phyloP scores from a whole-genome alignment of 352 stramenopile species.

The Globisporangium perplexum region DNA sequence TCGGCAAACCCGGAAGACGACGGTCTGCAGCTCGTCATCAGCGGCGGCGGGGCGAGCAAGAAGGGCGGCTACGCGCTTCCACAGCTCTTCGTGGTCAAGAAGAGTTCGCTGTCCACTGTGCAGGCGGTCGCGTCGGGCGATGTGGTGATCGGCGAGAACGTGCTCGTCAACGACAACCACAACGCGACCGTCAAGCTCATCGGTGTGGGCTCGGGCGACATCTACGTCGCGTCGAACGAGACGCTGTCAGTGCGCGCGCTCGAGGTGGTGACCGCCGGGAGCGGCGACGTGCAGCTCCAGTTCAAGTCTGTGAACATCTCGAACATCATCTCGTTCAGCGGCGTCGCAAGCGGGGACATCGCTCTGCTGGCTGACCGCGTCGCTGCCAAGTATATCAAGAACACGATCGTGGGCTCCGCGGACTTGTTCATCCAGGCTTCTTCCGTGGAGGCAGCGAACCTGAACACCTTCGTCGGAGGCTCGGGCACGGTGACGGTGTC shows the following conservation, averaged over 20 bases:
- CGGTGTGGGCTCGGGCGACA: conserved; percentile 5
- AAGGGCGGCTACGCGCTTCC: conserved; percentile 1
- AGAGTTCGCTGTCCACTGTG: not conserved
- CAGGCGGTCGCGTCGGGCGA: conserved; percentile 2
- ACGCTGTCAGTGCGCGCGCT: not conserved
- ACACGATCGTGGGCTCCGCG: too few species aligned
- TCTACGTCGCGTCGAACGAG: conserved; percentile 5
- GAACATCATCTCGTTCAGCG: not conserved
- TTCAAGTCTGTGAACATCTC: not conserved
- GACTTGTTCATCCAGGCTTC: too few species aligned
- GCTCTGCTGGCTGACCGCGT: not conserved
- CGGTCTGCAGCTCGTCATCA: not conserved
- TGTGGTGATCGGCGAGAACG: conserved; percentile 4
- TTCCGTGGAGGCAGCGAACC: too few species aligned
- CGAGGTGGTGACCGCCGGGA: not conserved
- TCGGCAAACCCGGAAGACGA: conserved; percentile 6
- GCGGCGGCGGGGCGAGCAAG: too few species aligned
- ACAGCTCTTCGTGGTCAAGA: conserved; percentile 5
- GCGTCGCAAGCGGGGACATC: conserved; percentile 1
- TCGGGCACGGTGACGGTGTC: conserved; percentile 29
- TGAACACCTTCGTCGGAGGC: too few species aligned
- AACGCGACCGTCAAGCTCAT: conserved; percentile 2
- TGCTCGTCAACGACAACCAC: not conserved
- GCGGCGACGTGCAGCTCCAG: conserved; percentile 6
- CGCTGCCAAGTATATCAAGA: not conserved